Percentiles rank a stretch among this genome's conserved stretches.
Conservation (phyloP, 2,329 filamentous ascomycete species). For the Bipolaris gigantea region DNA sequence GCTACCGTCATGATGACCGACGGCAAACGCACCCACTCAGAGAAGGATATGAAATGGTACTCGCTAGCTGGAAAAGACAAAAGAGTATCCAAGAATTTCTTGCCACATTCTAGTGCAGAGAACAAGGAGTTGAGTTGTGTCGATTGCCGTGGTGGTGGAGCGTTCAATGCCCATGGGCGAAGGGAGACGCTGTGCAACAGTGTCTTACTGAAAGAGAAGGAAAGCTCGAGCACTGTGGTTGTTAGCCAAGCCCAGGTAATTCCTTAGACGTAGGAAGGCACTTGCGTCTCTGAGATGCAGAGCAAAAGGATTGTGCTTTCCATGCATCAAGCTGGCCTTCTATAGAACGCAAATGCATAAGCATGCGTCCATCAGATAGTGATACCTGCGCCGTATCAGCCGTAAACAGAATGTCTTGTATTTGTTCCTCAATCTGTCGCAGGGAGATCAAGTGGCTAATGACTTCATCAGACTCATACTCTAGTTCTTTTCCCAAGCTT, state of each 20-base stretch:
- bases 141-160: slow-evolving; percentile 4
- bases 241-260: neutral
- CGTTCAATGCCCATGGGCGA: slow-evolving; percentile 12
- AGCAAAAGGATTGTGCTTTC: slow-evolving; percentile 18
- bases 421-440: slow-evolving; percentile 39
- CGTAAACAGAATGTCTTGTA: slow-evolving; percentile 34
- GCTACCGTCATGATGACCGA: slow-evolving; percentile 34
- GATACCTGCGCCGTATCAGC: slow-evolving; percentile 23
- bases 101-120: slow-evolving; percentile 61
- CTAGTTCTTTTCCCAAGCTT: slow-evolving; percentile 20
- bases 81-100: slow-evolving; percentile 68
- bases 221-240: slow-evolving; percentile 30
- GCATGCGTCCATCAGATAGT: slow-evolving; percentile 32
- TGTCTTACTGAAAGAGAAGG: slow-evolving; percentile 33
- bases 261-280: neutral
- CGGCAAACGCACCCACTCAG: slow-evolving; percentile 41
- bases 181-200: slow-evolving; percentile 33
- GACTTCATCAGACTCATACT: slow-evolving; percentile 32
- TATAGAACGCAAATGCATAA: slow-evolving; percentile 35
- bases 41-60: slow-evolving; percentile 37
- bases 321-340: slow-evolving; percentile 33
- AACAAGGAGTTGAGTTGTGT: slow-evolving; percentile 30
- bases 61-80: slow-evolving; percentile 68
- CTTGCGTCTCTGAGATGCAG: slow-evolving; percentile 27
- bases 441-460: slow-evolving; percentile 30